Conservation (phyloP, 2,329 filamentous ascomycete species). For the Claviceps quebecensis region DNA sequence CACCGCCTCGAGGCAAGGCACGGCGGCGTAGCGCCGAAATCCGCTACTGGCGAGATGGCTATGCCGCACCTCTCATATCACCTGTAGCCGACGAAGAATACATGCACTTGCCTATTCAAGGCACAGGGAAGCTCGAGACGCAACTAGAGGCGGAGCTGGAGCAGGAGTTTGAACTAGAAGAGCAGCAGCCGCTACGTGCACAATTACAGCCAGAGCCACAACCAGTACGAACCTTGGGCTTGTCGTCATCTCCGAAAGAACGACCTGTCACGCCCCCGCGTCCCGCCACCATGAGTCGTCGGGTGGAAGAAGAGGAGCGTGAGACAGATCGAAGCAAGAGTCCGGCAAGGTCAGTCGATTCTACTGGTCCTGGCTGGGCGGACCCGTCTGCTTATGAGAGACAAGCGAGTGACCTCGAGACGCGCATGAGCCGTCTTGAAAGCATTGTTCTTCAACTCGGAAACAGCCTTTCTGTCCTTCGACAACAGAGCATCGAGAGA, state of each 20-base stretch:
- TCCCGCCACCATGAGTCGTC: not conserved
- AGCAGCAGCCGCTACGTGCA: slow-evolving; percentile 17
- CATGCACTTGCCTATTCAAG: slow-evolving; percentile 16
- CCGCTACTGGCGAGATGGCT: slow-evolving; percentile 49
- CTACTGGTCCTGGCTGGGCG: not conserved
- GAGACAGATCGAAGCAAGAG: not conserved
- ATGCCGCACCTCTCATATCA: slow-evolving; percentile 36
- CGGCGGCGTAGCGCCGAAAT: slow-evolving; percentile 50
- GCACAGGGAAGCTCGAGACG: slow-evolving; percentile 4
- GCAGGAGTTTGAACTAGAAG: slow-evolving; percentile 15
- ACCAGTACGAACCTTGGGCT: slow-evolving; percentile 3
- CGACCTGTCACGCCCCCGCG: not conserved
- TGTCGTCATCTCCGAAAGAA: not conserved
- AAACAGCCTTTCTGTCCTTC: slow-evolving; percentile 28
- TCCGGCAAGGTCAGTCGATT: not conserved
- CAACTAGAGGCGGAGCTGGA: slow-evolving; percentile 14
- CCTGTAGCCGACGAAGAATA: slow-evolving; percentile 25
- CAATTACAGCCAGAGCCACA: slow-evolving; percentile 12
- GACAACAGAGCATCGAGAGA: slow-evolving; percentile 15
- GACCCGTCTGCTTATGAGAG: slow-evolving; percentile 39
- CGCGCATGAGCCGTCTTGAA: slow-evolving; percentile 38
- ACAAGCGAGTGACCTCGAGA: slow-evolving; percentile 37
- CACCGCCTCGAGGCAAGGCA: slow-evolving; percentile 13
- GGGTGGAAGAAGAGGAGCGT: not conserved
- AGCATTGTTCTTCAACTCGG: slow-evolving; percentile 36